Base-by-base conservation (phyloP, 768 basidiomycete species). In the Termitomyces titanicus region DNA sequence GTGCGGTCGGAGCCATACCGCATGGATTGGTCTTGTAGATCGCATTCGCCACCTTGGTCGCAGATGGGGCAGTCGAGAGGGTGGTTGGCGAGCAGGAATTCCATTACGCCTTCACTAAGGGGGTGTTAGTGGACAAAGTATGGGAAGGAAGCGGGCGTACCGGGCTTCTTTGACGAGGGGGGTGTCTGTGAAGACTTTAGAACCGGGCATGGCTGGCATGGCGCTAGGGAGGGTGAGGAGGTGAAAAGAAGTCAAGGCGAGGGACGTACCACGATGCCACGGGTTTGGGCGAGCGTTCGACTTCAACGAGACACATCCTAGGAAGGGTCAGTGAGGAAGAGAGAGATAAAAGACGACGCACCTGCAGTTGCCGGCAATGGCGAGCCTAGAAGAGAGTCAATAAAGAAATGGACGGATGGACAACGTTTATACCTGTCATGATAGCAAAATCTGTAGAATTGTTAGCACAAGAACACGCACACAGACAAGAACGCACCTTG, bases 21-120 rank as follows among this genome's bases (percentile, higher is more conserved):
- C 94, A 98, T 98, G 13, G 96, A 96, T 72, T 98, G 96, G 74
- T 98, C 96, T 76, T 98, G 96, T 8, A 98, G 82, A 70, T 98
- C 95, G 70, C 95, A 99, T 80, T 98, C 95, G 55, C 97, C 96
- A 68, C 95, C 96, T 73, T 98, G 95, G 69, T 99, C 97, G 65
- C 97, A 99, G 60, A 98, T 90, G 20, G 97, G 97, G 72, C 97
- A 99, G 70, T 99, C 97, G 53, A 99, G 81, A 2, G 97, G 97
- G 66, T 99, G 97, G 72, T 99, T 98, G 55, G 96, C 85, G 57
- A 98, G 85, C 37, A 98, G 80, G 74, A 98, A 97, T 68, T 98
- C 97, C 97, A 99, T 98, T 56, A 98, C 96, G 48, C 97, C 97
- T 72, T 97, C 94, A 20, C 94, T 91, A 63, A 25, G 65, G 53